Conservation (phyloP, 805 yeast genomes). For the Metschnikowia rubicola region DNA sequence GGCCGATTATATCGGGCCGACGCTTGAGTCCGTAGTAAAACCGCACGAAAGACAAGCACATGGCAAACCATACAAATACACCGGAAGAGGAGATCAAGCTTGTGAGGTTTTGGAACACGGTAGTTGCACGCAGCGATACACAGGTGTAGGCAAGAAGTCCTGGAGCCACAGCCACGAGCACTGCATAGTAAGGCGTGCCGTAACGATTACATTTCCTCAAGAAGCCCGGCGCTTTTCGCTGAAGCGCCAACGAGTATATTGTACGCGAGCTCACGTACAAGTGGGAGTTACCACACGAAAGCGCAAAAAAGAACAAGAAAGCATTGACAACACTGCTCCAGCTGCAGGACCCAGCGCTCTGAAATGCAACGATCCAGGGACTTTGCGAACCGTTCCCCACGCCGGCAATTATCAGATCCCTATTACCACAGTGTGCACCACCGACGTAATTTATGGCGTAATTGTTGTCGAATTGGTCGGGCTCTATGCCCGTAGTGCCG, state of each 20-base stretch:
- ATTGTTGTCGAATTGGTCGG: slow-evolving; percentile 21
- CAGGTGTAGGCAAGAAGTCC: slow-evolving; percentile 61
- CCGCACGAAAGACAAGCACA: slow-evolving; percentile 61
- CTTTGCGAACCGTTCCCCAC: slow-evolving; percentile 41
- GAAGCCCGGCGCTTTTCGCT: slow-evolving; percentile 58
- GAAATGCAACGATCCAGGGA: slow-evolving; percentile 45
- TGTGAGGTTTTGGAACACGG: slow-evolving; percentile 63
- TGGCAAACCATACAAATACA: slow-evolving; percentile 74
- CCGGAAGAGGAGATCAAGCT: slow-evolving; percentile 72
- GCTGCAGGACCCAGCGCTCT: slow-evolving; percentile 35
- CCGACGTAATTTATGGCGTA: slow-evolving; percentile 34
- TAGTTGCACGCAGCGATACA: slow-evolving; percentile 53
- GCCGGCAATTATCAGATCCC: slow-evolving; percentile 7
- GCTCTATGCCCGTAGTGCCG: slow-evolving; percentile 31
- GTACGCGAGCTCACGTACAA: slow-evolving; percentile 43
- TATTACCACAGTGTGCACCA: slow-evolving; percentile 30
- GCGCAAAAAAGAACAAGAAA: slow-evolving; percentile 44
- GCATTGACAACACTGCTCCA: slow-evolving; percentile 40
- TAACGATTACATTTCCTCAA: slow-evolving; percentile 56
- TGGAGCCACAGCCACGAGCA: slow-evolving; percentile 57
- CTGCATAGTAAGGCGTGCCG: slow-evolving; percentile 76
- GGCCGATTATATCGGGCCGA: slow-evolving; percentile 61
- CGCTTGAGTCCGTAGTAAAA: slow-evolving; percentile 59
- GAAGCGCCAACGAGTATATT: slow-evolving; percentile 38
- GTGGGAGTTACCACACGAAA: slow-evolving; percentile 45